Base-by-base conservation (phyloP, 169 alveolate species). In the Condylostoma magnum region DNA sequence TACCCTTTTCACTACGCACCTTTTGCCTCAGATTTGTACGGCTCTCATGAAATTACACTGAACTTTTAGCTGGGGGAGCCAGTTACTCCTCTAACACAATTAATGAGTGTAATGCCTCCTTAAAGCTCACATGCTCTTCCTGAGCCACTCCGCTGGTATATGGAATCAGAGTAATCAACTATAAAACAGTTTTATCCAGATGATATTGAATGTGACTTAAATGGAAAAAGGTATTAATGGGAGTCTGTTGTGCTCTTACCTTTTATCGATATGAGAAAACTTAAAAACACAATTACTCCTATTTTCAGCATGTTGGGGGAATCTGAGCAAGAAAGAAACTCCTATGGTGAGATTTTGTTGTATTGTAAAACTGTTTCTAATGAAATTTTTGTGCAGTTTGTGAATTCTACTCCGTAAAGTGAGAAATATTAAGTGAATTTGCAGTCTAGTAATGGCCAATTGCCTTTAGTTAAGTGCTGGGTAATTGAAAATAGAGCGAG, bases 1-100 rank as follows among this genome's bases (percentile, higher is more conserved):
- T 98, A 96, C 80, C 99, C 99, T 22, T 98, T 84, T 80, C 99
- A 97, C 84, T 98, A 97, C 83, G 99, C 99, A 31, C 99, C 99
- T 38, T 95, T 96, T 86, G 97, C 99, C 28, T 84, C 95, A 10
- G 99, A 97, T 84, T 86, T 98, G 73, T 82, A 77, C 8, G 73
- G 89, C 79, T 60, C 88, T 44, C 74, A 79, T 54, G 27, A 85
- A 53, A 53, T 77, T 2, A 41, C 65, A 27, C 65, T 83, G 54
- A 55, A 80, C 51, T 90, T 95, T 79, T 88, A 91, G 30, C 36
- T 77, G 53, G 96, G 98, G 18, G 84, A 74, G 51, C 99, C 99
- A 47, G 93, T 91, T 79, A 85, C 91, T 6, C 99, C 99, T 20
- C 97, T 96, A 74, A 96, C 96, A 79, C 98, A 98, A 83, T 82